A percentile compares a stretch with the other conserved stretches of the same genome.
phyloP scores from a whole-genome alignment of 208 protist species.

The Naegleria lovaniensis region DNA sequence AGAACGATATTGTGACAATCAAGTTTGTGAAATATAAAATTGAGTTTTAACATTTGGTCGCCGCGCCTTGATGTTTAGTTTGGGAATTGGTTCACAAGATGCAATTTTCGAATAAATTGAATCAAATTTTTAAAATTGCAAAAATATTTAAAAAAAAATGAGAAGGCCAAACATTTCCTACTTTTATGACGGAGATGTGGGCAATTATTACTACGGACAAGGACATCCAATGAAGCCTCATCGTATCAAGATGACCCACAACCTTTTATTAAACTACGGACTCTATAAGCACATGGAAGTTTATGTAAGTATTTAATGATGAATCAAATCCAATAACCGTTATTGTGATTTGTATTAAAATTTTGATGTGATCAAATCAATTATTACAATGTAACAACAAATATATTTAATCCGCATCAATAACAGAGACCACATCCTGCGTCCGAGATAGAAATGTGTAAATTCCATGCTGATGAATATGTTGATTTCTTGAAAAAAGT shows the following conservation, averaged over 20 bases:
- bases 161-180: background rate
- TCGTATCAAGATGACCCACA: constrained; percentile 63
- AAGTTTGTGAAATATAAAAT: constrained; percentile 12
- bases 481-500: constrained; percentile 60
- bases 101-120: too few species aligned
- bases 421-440: constrained; percentile 35
- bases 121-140: too few species aligned
- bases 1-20: constrained; percentile 51
- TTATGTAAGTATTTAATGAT: constrained; percentile 29
- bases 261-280: constrained; percentile 64
- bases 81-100: too few species aligned
- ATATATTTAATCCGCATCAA: background rate
- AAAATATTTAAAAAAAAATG: background rate
- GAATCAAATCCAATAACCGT: too few species aligned
- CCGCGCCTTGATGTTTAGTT: too few species aligned
- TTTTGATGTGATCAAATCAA: background rate
- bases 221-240: constrained; percentile 78
- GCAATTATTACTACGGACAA: constrained; percentile 61
- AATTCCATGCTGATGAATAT: constrained; percentile 75
- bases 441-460: constrained; percentile 50
- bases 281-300: constrained; percentile 62
- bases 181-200: constrained; percentile 50
- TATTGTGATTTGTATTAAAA: too few species aligned
- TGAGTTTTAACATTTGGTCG: background rate
- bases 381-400: background rate